Conservation (phyloP, 306 rosid genomes). For the Trichosanthes truncata region DNA sequence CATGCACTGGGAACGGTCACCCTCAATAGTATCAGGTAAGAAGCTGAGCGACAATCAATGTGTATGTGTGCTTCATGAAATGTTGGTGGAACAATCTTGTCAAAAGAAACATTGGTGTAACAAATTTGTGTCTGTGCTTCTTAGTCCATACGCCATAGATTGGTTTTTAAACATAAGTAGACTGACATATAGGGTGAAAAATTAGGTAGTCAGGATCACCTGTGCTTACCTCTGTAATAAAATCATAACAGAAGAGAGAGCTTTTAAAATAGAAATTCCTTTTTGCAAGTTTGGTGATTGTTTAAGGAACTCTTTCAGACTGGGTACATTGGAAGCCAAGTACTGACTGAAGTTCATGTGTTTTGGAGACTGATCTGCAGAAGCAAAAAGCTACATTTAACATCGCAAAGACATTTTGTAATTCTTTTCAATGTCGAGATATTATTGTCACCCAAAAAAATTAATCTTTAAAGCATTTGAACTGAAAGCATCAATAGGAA, state of each 20-base stretch:
- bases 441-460: not conserved
- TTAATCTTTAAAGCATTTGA: not conserved
- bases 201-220: not conserved
- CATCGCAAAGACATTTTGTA: not conserved
- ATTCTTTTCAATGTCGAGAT: not conserved
- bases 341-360: slow-evolving; percentile 54
- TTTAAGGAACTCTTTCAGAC: slow-evolving; percentile 41
- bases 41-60: not conserved
- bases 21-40: not conserved
- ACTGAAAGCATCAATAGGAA: not conserved
- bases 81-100: not conserved
- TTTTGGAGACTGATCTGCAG: slow-evolving; percentile 59
- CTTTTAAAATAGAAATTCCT: slow-evolving; percentile 50
- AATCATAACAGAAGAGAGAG: slow-evolving; percentile 63
- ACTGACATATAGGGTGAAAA: not conserved
- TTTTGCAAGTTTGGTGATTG: slow-evolving; percentile 32
- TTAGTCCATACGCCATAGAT: not conserved
- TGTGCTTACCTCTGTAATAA: slow-evolving; percentile 60
- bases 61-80: not conserved
- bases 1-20: not conserved
- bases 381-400: slow-evolving; percentile 21
- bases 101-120: not conserved
- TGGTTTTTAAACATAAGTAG: not conserved
- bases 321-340: slow-evolving; percentile 60
- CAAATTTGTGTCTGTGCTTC: not conserved